Conservation (phyloP, 1,284 basidiomycete genomes). For the Ceratobasidium sp. region DNA sequence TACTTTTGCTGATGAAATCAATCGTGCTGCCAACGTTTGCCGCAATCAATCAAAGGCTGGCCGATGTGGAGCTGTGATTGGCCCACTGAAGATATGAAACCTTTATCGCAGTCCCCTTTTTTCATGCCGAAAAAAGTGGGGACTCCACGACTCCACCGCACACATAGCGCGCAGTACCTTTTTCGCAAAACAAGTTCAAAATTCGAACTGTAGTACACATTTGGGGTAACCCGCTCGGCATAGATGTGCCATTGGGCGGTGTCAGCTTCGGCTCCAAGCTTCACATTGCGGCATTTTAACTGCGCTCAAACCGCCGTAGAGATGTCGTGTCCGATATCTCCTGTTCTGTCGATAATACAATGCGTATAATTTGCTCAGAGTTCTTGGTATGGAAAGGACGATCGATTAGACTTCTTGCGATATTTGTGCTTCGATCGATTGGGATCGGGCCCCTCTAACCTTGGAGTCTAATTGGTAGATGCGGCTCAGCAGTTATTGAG, state of each 20-base stretch:
- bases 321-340: background rate
- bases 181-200: conserved; percentile 6
- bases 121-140: background rate
- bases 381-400: background rate
- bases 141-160: background rate
- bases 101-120: background rate
- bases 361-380: background rate
- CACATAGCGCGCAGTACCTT: conserved; percentile 13
- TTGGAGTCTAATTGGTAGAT: background rate
- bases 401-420: conserved; percentile 9
- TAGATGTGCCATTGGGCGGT: background rate
- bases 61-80: background rate
- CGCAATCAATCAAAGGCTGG: background rate
- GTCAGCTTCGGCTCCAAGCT: too few species aligned
- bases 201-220: background rate
- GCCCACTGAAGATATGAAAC: background rate
- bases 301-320: background rate
- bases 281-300: background rate
- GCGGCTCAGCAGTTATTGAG: too few species aligned
- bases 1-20: background rate
- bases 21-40: background rate
- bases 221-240: background rate
- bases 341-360: background rate
- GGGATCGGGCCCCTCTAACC: background rate
- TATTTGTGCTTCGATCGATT: background rate